Evolutionary conservation across 1,139 yeast species (phyloP).

Genomic region (Nadsonia starkeyi-henricii): DNA sequence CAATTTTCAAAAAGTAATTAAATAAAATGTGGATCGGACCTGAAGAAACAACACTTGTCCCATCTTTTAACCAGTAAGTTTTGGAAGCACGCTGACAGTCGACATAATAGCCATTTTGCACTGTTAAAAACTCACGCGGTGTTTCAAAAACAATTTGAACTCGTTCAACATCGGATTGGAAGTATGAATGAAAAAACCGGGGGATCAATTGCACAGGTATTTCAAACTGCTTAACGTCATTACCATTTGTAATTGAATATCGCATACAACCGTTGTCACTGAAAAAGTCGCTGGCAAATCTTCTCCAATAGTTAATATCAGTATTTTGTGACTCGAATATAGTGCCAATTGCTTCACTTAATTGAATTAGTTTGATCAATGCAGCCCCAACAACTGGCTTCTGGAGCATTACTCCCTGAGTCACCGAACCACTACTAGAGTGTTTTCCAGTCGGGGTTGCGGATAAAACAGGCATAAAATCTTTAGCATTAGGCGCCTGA

Average conservation of each 20-base stretch:
- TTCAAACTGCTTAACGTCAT: slow-evolving; percentile 44
- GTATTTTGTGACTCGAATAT: slow-evolving; percentile 25
- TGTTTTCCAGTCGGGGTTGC: slow-evolving; percentile 5
- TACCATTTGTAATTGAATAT: slow-evolving; percentile 29
- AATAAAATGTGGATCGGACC: slow-evolving; percentile 49
- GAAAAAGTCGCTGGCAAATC: slow-evolving; percentile 34
- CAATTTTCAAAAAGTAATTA: slow-evolving; percentile 49
- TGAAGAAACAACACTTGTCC: slow-evolving; percentile 46
- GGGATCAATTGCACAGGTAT: slow-evolving; percentile 56
- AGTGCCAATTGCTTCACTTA: slow-evolving; percentile 27
- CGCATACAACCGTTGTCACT: slow-evolving; percentile 34
- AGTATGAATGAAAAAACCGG: slow-evolving; percentile 41
- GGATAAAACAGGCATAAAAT: slow-evolving; percentile 4
- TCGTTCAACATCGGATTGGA: slow-evolving; percentile 39
- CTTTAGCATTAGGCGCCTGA: slow-evolving; percentile 7
- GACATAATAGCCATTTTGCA: slow-evolving; percentile 51
- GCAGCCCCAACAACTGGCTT: slow-evolving; percentile 23
- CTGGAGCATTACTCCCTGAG: slow-evolving; percentile 9
- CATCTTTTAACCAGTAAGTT: slow-evolving; percentile 49
- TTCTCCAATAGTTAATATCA: slow-evolving; percentile 35
- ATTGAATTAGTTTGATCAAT: slow-evolving; percentile 25
- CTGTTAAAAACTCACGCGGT: slow-evolving; percentile 50
- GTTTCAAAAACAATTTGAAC: slow-evolving; percentile 51
- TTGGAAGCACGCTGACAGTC: slow-evolving; percentile 44
- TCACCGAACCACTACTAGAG: slow-evolving; percentile 6